A percentile compares a stretch with the other conserved stretches of the same genome.
Conservation (phyloP, 176 grass and related monocot genomes). For the Chloris gayana region DNA sequence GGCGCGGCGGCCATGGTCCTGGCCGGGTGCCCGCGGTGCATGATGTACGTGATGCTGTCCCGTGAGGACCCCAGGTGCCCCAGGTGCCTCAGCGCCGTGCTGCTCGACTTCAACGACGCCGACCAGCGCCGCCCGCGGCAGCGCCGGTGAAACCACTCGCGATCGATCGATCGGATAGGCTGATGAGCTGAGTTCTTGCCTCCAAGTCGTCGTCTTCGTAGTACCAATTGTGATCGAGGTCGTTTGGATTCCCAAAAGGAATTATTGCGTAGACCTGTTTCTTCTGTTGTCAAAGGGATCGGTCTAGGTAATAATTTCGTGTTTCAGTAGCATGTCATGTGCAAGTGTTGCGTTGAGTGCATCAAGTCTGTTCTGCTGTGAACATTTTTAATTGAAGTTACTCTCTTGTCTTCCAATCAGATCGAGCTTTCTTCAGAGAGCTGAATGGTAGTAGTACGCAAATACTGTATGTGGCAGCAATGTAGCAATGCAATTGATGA, state of each 20-base stretch:
- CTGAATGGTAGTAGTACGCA: not conserved
- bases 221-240: constrained; percentile 12
- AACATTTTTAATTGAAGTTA: constrained; percentile 38
- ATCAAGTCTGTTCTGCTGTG: not conserved
- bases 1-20: constrained; percentile 68
- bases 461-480: constrained; percentile 8
- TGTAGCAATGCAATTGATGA: constrained; percentile 16
- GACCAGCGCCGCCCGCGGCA: constrained; percentile 51
- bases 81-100: constrained; percentile 82
- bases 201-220: not conserved
- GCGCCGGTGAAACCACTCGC: constrained; percentile 32
- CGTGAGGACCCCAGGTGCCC: constrained; percentile 92
- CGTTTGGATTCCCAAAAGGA: constrained; percentile 34
- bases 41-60: constrained; percentile 98
- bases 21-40: constrained; percentile 87
- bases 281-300: constrained; percentile 38
- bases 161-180: not conserved
- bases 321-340: constrained; percentile 14
- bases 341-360: constrained; percentile 21
- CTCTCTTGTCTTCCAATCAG: constrained; percentile 22
- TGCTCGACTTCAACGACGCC: constrained; percentile 82
- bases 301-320: constrained; percentile 69
- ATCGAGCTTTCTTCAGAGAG: constrained; percentile 8
- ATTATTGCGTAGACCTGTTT: constrained; percentile 68
- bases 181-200: constrained; percentile 7